These are phyloP conservation scores for Cryptomeria japonica DNA, from an alignment of 75 land plant genomes.

Conservation along the genomic window DNA sequence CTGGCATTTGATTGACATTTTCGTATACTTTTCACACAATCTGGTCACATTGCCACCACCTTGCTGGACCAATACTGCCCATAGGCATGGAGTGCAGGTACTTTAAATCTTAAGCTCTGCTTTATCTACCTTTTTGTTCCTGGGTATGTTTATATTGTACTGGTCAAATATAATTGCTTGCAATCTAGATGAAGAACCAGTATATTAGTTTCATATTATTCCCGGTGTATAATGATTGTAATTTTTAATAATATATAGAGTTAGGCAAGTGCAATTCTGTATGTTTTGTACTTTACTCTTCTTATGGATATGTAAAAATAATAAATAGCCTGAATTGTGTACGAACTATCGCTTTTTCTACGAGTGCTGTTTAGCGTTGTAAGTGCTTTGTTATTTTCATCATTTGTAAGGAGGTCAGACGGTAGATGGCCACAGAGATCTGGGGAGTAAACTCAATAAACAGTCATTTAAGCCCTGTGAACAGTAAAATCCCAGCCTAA, in stretches of 20 bases:
- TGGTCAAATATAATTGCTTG: not conserved
- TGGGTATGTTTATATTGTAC: not conserved
- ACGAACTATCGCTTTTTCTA: not conserved
- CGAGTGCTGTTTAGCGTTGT: not conserved
- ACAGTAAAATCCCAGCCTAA: not conserved
- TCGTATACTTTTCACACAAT: constrained; percentile 89
- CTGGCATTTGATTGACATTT: constrained; percentile 92
- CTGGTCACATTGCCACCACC: constrained; percentile 91
- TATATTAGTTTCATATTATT: not conserved
- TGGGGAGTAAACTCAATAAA: not conserved
- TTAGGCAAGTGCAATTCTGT: not conserved
- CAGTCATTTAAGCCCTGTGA: not conserved
- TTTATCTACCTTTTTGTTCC: not conserved
- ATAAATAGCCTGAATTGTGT: not conserved
- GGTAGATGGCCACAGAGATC: too few species aligned
- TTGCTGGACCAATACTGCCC: constrained; percentile 92
- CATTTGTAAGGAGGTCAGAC: not conserved
- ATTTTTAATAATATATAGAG: not conserved
- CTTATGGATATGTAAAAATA: not conserved
- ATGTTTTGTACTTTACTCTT: not conserved
- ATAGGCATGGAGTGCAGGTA: constrained; percentile 90
- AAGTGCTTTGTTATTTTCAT: not conserved
- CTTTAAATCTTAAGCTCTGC: not conserved
- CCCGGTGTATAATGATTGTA: not conserved
- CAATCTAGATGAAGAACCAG: not conserved